Evolutionary conservation across 129 eudicot genomes (phyloP).

Genomic region (Silybum marianum): DNA sequence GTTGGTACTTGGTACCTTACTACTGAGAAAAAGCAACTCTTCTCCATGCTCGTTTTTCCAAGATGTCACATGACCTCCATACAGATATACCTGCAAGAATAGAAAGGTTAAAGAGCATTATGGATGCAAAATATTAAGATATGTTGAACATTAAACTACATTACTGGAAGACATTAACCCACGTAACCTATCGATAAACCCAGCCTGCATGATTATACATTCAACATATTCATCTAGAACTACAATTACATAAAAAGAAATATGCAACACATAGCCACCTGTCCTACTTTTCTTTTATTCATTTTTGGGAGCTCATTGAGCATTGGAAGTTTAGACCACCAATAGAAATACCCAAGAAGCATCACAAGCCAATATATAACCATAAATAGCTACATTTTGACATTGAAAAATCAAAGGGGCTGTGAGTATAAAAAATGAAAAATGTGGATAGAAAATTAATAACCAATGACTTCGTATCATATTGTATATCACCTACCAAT

Average conservation of each 20-base stretch:
- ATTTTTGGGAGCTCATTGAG: not conserved
- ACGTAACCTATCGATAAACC: not conserved
- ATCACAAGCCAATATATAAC: not conserved
- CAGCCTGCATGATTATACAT: constrained; percentile 20
- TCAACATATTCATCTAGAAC: not conserved
- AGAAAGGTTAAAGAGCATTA: constrained; percentile 9
- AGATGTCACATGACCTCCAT: constrained; percentile 88
- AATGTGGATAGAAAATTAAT: not conserved
- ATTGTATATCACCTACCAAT: not conserved
- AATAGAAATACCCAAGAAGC: constrained; percentile 10
- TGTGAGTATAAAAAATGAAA: not conserved
- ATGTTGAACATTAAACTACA: not conserved
- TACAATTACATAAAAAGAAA: not conserved
- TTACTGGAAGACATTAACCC: not conserved
- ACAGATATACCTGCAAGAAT: constrained; percentile 68
- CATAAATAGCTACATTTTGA: not conserved
- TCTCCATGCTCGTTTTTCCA: constrained; percentile 88
- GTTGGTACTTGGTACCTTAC: constrained; percentile 62
- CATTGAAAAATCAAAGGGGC: not conserved
- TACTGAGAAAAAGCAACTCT: constrained; percentile 83
- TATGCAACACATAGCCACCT: not conserved
- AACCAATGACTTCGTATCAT: not conserved
- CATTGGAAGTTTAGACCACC: not conserved
- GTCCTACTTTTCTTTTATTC: not conserved
- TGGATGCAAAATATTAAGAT: constrained; percentile 8